phyloP scores from a whole-genome alignment of 2,329 filamentous ascomycete species.

The Alternaria viburni region DNA sequence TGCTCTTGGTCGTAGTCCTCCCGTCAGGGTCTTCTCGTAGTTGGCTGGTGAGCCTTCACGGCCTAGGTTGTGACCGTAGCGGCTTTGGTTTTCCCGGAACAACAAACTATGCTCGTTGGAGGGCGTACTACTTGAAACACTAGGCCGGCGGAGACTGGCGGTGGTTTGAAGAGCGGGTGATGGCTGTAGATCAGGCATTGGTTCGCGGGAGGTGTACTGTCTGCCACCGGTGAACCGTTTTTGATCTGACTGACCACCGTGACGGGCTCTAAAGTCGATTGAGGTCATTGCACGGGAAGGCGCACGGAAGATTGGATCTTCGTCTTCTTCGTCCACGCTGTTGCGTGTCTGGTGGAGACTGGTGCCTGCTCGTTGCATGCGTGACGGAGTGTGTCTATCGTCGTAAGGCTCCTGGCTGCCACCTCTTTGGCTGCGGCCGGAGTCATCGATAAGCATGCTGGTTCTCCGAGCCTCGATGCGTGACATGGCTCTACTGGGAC shows the following conservation, averaged over 20 bases:
- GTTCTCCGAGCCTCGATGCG: constrained; percentile 55
- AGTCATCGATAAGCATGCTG: constrained; percentile 31
- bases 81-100: constrained; percentile 33
- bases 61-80: constrained; percentile 30
- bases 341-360: constrained; percentile 47
- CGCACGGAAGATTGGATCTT: constrained; percentile 50
- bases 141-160: constrained; percentile 39
- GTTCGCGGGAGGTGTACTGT: constrained; percentile 47
- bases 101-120: constrained; percentile 36
- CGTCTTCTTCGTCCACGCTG: constrained; percentile 42
- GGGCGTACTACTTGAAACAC: constrained; percentile 26
- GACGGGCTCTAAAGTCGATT: constrained; percentile 47
- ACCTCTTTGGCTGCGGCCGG: constrained; percentile 35
- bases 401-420: constrained; percentile 36
- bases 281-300: constrained; percentile 57
- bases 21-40: constrained; percentile 37
- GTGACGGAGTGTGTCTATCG: constrained; percentile 31
- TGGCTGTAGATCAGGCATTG: constrained; percentile 45
- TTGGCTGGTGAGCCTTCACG: constrained; percentile 38
- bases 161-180: constrained; percentile 39
- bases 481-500: constrained; percentile 47
- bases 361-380: constrained; percentile 47
- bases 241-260: constrained; percentile 21
- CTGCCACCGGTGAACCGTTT: constrained; percentile 33
- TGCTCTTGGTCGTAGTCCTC: constrained; percentile 29